Conservation (phyloP, 768 basidiomycete species). For the Boletus sensibilis region DNA sequence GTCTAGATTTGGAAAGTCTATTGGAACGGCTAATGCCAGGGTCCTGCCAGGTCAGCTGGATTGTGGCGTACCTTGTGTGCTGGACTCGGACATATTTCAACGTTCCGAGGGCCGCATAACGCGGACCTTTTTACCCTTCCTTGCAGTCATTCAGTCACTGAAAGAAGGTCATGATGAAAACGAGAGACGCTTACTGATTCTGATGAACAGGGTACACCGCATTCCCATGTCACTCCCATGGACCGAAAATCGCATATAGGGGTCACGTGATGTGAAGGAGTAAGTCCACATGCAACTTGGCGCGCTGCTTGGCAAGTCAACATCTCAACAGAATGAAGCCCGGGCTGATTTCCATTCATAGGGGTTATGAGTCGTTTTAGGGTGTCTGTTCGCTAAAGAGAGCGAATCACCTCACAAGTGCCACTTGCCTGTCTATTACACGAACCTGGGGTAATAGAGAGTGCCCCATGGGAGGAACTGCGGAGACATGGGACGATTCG, state of each 20-base stretch:
- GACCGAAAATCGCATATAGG: background rate
- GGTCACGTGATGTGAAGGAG: conserved; percentile 11
- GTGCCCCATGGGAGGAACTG: conserved; percentile 23
- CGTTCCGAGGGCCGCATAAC: background rate
- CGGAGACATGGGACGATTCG: conserved; percentile 16
- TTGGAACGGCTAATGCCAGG: conserved; percentile 8
- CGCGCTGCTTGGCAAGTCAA: background rate
- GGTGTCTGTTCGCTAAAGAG: conserved; percentile 1
- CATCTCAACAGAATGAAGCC: conserved; percentile 9
- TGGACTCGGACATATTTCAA: background rate
- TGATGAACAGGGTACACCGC: background rate
- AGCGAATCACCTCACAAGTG: conserved; percentile 10
- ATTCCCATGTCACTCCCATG: conserved; percentile 1
- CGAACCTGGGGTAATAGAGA: conserved; percentile 33
- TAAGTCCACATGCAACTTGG: background rate
- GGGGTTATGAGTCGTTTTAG: conserved; percentile 6
- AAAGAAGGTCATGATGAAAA: conserved; percentile 7
- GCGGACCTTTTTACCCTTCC: background rate
- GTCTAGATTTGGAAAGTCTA: conserved; percentile 21
- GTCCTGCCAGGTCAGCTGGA: conserved; percentile 7
- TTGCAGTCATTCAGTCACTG: conserved; percentile 6
- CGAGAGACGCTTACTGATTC: background rate
- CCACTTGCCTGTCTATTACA: conserved; percentile 20
- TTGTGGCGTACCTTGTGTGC: conserved; percentile 2
- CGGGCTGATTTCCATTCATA: background rate